Base-by-base conservation (phyloP, 176 grass and related monocot species). In the Otatea glauca region DNA sequence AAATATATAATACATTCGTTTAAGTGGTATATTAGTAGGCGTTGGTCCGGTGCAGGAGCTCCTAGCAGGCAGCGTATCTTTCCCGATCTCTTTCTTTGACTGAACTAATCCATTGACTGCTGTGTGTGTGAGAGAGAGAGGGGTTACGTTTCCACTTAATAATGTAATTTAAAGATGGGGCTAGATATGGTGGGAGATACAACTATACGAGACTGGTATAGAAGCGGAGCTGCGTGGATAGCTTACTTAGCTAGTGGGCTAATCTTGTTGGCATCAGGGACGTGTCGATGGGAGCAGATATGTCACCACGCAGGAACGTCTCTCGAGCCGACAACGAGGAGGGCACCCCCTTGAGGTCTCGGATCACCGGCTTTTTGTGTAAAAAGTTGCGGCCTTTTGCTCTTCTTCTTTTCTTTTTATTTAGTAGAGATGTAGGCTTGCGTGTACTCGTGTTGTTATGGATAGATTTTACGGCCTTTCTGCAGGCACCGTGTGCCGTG, bases 1-100 rank as follows among this genome's bases (percentile, higher is more conserved):
- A 37, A 37, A 37, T 0, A 29, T 37, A 37, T 37, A 37, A 37
- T 4, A 37, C 3, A 37, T 37, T 37, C 2, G 35, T 37, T 37
- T 37, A 37, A 37, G 4, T 37, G 2, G 35, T 37, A 37, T 4
- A 37, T 29, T 0, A 29, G 1, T n/a, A 29, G 29, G 29, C 29
- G 29, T 29, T 0, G 29, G 38, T 68, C 71, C 64, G 20, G 23
- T 29, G 44, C 48, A 53, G 11, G 27, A 61, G 5, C 75, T 48
- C 39, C 55, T 21, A 17, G 18, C 23, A 14, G 64, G 38, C 34
- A 83, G 64, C 79, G 88, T 85, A 89, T 85, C 77, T 63, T 53
- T 63, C 34, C 53, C 25, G 56, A 70, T 76, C 77, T 89, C 76
- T 7, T 76, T 76, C 24, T 18, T 4, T 18, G 6, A 5, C 34